phyloP scores from a whole-genome alignment of 352 stramenopile species.

The Globisporangium sylvaticum region DNA sequence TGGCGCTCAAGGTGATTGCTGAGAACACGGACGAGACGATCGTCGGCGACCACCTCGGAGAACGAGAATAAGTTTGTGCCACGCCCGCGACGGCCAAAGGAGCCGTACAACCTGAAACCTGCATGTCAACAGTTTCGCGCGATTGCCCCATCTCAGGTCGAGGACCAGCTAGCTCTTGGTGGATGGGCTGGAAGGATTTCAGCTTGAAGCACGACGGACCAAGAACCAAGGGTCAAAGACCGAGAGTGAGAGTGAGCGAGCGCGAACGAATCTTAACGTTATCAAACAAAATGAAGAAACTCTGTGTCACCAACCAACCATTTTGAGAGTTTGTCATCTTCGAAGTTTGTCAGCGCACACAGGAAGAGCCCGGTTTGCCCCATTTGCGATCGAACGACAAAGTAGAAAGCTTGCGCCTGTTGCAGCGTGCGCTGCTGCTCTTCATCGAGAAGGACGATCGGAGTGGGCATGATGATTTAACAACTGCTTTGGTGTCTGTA shows the following conservation, averaged over 20 bases:
- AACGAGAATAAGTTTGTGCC: constrained; percentile 37
- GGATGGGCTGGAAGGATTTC: background rate
- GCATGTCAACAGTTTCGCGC: background rate
- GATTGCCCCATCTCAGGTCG: background rate
- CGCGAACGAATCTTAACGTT: background rate
- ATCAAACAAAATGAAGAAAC: background rate
- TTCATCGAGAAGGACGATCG: constrained; percentile 24
- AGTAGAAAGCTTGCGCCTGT: background rate
- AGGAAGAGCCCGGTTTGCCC: too few species aligned
- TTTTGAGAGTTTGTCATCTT: background rate
- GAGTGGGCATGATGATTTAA: background rate
- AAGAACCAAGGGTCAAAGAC: background rate
- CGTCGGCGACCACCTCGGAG: constrained; percentile 45
- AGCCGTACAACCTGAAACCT: background rate
- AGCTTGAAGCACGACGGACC: background rate
- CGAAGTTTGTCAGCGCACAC: background rate
- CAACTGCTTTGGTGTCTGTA: background rate
- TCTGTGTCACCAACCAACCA: background rate
- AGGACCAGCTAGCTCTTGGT: background rate
- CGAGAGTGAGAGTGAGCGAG: background rate
- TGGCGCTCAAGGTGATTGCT: constrained; percentile 71
- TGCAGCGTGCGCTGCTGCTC: constrained; percentile 46
- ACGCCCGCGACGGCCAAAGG: background rate
- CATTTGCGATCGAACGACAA: too few species aligned
- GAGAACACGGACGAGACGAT: constrained; percentile 73